Evolutionary conservation across 2,329 filamentous ascomycete species (phyloP).

Genomic region (Stagonosporopsis rhizophila): DNA sequence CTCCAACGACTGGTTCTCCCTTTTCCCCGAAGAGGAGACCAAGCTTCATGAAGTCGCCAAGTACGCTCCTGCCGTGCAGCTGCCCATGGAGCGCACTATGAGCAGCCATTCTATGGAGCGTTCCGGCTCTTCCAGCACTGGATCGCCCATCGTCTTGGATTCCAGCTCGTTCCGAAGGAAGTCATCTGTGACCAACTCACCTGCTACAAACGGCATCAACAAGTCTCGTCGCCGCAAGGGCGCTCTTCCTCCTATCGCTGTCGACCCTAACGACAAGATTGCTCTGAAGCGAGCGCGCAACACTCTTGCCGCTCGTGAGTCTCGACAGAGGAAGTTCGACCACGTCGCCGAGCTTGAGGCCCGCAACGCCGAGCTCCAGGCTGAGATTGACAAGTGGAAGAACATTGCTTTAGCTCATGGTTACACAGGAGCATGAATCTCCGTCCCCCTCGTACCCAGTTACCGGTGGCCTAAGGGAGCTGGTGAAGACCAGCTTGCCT

Average conservation of each 20-base stretch:
- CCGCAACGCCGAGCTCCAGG: conserved; percentile 72
- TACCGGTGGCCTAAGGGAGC: conserved; percentile 44
- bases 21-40: conserved; percentile 67
- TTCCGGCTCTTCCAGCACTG: conserved; percentile 46
- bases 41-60: conserved; percentile 36
- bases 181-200: conserved; percentile 54
- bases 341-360: conserved; percentile 77
- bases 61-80: conserved; percentile 33
- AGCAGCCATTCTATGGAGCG: conserved; percentile 48
- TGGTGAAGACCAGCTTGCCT: conserved; percentile 46
- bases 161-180: conserved; percentile 47
- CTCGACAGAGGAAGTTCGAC: conserved; percentile 82
- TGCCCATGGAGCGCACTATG: conserved; percentile 52
- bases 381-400: conserved; percentile 54
- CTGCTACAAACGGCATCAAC: conserved; percentile 72
- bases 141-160: conserved; percentile 47
- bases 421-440: conserved; percentile 47
- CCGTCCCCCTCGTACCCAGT: conserved; percentile 37
- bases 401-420: conserved; percentile 49
- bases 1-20: conserved; percentile 70
- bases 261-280: conserved; percentile 76
- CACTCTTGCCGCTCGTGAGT: conserved; percentile 91
- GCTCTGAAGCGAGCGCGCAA: conserved; percentile 94
- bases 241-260: conserved; percentile 77
- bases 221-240: conserved; percentile 77